Evolutionary conservation across 805 yeast genomes (phyloP).

Genomic region (Metschnikowia hibisci): DNA sequence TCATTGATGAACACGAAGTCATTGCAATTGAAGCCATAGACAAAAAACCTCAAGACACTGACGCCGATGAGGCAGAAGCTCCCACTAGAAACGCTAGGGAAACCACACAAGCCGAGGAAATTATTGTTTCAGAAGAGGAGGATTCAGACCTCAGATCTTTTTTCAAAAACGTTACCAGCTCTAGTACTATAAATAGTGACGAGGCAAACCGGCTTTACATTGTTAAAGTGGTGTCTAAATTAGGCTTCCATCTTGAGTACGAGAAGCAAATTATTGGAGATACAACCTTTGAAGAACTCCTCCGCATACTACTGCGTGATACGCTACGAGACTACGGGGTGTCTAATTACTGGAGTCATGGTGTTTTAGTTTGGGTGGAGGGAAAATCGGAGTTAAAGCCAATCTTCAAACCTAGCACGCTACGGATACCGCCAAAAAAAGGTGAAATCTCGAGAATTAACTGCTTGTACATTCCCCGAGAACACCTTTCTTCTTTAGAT

Average conservation of each 20-base stretch:
- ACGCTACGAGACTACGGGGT: conserved; percentile 6
- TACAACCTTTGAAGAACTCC: conserved; percentile 9
- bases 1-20: neutral
- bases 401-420: conserved; percentile 38
- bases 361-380: conserved; percentile 36
- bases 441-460: conserved; percentile 13
- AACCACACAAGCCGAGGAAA: too few relatives aligned
- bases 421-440: conserved; percentile 30
- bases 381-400: conserved; percentile 37
- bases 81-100: neutral
- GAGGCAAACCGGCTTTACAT: conserved; percentile 30
- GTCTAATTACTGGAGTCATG: conserved; percentile 11
- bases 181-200: conserved; percentile 15
- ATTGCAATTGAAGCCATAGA: neutral
- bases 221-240: conserved; percentile 27
- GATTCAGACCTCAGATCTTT: conserved; percentile 15
- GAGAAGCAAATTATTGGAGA: conserved; percentile 22
- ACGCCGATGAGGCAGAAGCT: neutral
- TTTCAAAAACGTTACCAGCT: conserved; percentile 18
- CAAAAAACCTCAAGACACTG: neutral
- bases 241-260: conserved; percentile 20
- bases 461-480: conserved; percentile 21
- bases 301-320: conserved; percentile 6
- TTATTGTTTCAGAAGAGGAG: neutral
- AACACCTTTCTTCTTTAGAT: conserved; percentile 18